Evolutionary conservation across 2,329 filamentous ascomycete genomes (phyloP).

Genomic region (Diplodia scrobiculata): DNA sequence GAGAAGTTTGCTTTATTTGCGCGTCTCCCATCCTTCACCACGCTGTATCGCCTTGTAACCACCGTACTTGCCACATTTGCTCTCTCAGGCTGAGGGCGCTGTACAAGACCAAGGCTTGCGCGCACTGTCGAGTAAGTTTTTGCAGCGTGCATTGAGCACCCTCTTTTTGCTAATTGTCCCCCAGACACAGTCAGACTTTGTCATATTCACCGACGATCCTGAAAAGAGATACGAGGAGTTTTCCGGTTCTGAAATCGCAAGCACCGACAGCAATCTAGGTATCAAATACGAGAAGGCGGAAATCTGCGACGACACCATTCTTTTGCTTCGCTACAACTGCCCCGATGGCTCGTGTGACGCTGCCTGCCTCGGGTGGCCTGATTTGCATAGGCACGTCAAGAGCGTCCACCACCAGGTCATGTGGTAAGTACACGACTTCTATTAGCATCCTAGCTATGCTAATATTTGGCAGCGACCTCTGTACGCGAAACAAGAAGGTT

Average conservation of each 20-base stretch:
- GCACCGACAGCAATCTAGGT: conserved; percentile 80
- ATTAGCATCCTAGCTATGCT: neutral
- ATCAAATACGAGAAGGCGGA: conserved; percentile 87
- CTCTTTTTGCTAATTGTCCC: neutral
- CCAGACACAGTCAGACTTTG: conserved; percentile 70
- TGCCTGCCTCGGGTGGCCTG: conserved; percentile 78
- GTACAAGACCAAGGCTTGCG: conserved; percentile 94
- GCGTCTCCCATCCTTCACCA: conserved; percentile 86
- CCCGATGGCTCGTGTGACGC: conserved; percentile 82
- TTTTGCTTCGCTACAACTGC: conserved; percentile 92
- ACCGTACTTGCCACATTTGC: conserved; percentile 95
- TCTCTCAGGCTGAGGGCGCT: conserved; percentile 85
- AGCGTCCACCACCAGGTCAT: conserved; percentile 80
- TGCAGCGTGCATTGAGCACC: neutral
- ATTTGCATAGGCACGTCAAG: conserved; percentile 79
- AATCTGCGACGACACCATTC: conserved; percentile 85
- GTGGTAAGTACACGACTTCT: conserved; percentile 57
- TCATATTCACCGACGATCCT: conserved; percentile 88
- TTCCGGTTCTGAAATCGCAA: conserved; percentile 68
- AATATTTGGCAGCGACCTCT: conserved; percentile 65
- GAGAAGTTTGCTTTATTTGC: conserved; percentile 95
- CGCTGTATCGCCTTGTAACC: conserved; percentile 90
- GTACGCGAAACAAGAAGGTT: conserved; percentile 92
- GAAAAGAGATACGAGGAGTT: conserved; percentile 87
- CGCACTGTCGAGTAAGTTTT: conserved; percentile 80